Evolutionary conservation across 1,284 basidiomycete species (phyloP).

Genomic region (Sporisorium graminicola): DNA sequence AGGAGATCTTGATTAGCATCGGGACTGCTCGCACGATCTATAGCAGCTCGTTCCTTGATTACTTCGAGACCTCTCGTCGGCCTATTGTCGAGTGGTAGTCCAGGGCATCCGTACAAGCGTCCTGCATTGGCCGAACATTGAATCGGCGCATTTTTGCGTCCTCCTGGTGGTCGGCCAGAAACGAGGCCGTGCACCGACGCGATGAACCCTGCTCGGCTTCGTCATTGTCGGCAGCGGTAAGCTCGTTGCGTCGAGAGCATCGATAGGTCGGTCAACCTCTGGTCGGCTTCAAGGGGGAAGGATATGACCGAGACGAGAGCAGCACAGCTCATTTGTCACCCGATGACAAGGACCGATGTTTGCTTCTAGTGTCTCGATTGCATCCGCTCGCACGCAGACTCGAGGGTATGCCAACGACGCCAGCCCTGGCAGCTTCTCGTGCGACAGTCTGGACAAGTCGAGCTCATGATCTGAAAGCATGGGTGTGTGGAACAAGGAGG

Average conservation of each 20-base stretch:
- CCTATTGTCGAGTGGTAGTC: not conserved
- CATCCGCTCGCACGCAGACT: conserved; percentile 1
- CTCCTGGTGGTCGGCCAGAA: not conserved
- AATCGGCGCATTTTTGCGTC: not conserved
- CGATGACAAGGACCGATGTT: not conserved
- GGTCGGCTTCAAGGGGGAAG: not conserved
- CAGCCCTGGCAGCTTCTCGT: not conserved
- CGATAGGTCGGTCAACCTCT: conserved; percentile 7
- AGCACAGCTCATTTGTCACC: not conserved
- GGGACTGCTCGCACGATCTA: not conserved
- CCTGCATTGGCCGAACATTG: not conserved
- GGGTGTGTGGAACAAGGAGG: not conserved
- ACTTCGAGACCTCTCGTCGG: not conserved
- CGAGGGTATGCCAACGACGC: not conserved
- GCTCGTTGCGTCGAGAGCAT: not conserved
- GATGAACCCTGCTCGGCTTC: not conserved
- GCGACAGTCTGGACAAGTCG: not conserved
- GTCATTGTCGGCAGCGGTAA: not conserved
- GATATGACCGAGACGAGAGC: conserved; percentile 1
- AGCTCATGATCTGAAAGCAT: not conserved
- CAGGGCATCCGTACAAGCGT: not conserved
- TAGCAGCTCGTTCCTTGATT: no score
- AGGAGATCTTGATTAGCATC: not conserved
- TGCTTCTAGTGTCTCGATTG: no score
- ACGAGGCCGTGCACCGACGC: not conserved